phyloP scores from a whole-genome alignment of 2,329 filamentous ascomycete species.

The Aspergillus ustus region DNA sequence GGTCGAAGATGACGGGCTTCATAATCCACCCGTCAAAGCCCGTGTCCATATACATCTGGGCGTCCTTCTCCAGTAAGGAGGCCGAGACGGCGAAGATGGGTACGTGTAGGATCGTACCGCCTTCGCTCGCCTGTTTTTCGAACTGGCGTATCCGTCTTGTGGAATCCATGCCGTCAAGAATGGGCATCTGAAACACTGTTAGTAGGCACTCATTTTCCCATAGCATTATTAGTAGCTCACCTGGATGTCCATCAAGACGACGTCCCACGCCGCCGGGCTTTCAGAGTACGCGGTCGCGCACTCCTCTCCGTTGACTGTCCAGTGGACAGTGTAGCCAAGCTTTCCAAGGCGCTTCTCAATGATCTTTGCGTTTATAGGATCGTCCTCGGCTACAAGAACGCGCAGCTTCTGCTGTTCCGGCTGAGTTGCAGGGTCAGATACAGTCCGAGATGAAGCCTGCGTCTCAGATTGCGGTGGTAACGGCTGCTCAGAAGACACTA shows the following conservation, averaged over 20 bases:
- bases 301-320: slow-evolving; percentile 84
- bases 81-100: slow-evolving; percentile 90
- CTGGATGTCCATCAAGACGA: slow-evolving; percentile 93
- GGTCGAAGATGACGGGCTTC: slow-evolving; percentile 82
- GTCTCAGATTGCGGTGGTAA: not conserved
- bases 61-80: slow-evolving; percentile 74
- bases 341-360: slow-evolving; percentile 81
- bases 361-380: slow-evolving; percentile 85
- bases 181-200: slow-evolving; percentile 74
- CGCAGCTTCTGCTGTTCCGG: slow-evolving; percentile 19
- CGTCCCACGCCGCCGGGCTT: slow-evolving; percentile 68
- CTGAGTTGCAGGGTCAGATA: not conserved
- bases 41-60: slow-evolving; percentile 70
- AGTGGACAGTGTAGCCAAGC: slow-evolving; percentile 69
- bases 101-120: slow-evolving; percentile 55
- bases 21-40: slow-evolving; percentile 92
- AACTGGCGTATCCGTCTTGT: slow-evolving; percentile 81
- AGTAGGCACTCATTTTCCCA: not conserved
- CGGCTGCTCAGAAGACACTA: not conserved
- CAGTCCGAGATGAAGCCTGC: not conserved
- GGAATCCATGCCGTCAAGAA: slow-evolving; percentile 83
- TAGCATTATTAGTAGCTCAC: slow-evolving; percentile 53
- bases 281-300: slow-evolving; percentile 75
- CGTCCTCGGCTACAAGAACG: slow-evolving; percentile 84
- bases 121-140: slow-evolving; percentile 59